A percentile compares a stretch with the other conserved stretches of the same genome.
phyloP scores from a whole-genome alignment of 2,329 filamentous ascomycete species.

The Juglanconis oblonga region DNA sequence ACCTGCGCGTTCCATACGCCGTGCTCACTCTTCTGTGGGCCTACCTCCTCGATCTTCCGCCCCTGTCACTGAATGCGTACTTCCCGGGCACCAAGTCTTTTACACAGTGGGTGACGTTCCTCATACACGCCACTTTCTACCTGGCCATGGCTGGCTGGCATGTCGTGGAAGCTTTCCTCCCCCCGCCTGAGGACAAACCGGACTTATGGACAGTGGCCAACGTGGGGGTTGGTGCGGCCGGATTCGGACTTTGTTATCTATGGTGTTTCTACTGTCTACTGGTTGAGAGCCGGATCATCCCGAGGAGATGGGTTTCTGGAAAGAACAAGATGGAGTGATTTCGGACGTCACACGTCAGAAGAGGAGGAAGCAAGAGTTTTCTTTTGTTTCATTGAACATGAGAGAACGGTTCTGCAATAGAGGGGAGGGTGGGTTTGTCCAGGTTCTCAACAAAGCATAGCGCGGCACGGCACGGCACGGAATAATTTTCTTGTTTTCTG shows the following conservation, averaged over 20 bases:
- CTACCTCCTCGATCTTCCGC: constrained; percentile 84
- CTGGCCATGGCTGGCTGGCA: constrained; percentile 79
- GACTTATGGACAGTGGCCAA: constrained; percentile 95
- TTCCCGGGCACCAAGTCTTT: constrained; percentile 47
- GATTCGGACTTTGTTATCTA: constrained; percentile 82
- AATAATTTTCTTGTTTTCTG: background rate
- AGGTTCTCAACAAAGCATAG: constrained; percentile 9
- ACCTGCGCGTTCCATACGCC: constrained; percentile 78
- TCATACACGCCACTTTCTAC: constrained; percentile 77
- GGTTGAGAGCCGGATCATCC: constrained; percentile 54
- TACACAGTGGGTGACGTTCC: constrained; percentile 55
- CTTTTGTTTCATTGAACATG: background rate
- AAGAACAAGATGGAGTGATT: constrained; percentile 36
- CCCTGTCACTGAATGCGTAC: constrained; percentile 69
- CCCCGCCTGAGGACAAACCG: constrained; percentile 72
- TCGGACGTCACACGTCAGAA: background rate
- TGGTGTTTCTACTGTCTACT: constrained; percentile 80
- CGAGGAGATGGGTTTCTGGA: constrained; percentile 23
- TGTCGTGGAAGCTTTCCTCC: constrained; percentile 64
- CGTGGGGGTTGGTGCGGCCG: constrained; percentile 78
- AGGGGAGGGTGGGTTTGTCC: background rate
- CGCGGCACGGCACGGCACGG: constrained; percentile 4
- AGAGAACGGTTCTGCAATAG: background rate
- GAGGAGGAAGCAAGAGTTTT: background rate
- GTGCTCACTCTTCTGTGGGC: constrained; percentile 86